Evolutionary conservation across 2,329 filamentous ascomycete species (phyloP), one percentile per base, ranked within the genome.

Genomic region (Beauveria asiatica): DNA sequence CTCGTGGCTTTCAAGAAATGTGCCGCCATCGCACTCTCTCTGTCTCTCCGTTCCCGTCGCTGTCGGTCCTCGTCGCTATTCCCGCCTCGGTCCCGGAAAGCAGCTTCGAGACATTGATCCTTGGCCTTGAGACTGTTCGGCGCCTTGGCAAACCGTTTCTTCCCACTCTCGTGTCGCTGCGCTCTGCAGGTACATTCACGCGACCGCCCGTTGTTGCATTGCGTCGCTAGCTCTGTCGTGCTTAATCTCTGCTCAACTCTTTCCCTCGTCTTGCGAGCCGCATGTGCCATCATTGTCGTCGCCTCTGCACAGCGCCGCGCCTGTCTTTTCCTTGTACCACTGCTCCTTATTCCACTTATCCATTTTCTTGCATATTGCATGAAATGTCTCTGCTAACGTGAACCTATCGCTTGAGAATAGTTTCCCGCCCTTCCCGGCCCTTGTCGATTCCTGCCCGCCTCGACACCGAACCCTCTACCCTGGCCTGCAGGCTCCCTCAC

Each of bases 91-190:
- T 48, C 57, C 52, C 25, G 23, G 41, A 54, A 17, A 41, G 33
- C 46, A 17, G 39, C 59, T 56, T 52, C 59, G 53, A 61, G 59
- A 61, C 59, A 61, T 48, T 48, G 52, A 16, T 19, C 59, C 39
- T 30, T 37, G 52, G 21, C 46, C 46, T 39, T 61, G 59, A 61
- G 52, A 57, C 59, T 57, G 33, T 57, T 46, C 46, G 53, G 56
- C 59, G 59, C 49, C 59, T 52, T 61, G 46, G 53, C 59, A 61
- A 61, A 52, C 46, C 53, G 46, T 51, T 57, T 8, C 45, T 33
- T 21, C 13, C 39, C 19, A 16, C 53, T 51, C 46, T n/a, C 45
- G 52, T 61, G 53, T 57, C 59, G n/a, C 59, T 48, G 30, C 46
- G 30, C 51, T 51, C 59, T 61, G 59, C 59, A 61, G 45, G 45